These are phyloP conservation scores for Solanum paucissectum DNA, from an alignment of 257 asterid species.

Conservation along the genomic window DNA sequence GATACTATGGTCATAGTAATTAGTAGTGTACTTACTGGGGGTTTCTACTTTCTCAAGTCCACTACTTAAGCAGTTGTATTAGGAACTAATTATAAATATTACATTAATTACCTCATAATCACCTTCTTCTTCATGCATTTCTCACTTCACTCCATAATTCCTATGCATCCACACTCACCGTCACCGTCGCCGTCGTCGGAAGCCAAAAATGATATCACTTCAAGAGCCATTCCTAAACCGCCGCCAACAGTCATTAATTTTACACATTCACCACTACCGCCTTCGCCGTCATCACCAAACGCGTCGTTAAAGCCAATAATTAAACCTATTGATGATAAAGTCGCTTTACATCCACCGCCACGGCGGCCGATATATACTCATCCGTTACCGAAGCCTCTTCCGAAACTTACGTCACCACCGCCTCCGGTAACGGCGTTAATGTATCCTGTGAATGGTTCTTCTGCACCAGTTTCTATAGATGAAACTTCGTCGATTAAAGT, in stretches of 20 bases:
- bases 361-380: background rate
- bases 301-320: background rate
- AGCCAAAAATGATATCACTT: background rate
- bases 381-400: background rate
- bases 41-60: background rate
- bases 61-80: conserved; percentile 1
- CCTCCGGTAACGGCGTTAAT: background rate
- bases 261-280: background rate
- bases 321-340: background rate
- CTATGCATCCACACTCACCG: background rate
- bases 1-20: background rate
- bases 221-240: background rate
- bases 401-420: background rate
- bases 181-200: background rate
- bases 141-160: background rate
- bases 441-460: background rate
- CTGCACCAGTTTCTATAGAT: background rate
- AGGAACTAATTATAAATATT: background rate
- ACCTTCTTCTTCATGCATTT: background rate
- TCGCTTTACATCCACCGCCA: background rate
- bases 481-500: background rate
- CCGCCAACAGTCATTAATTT: background rate
- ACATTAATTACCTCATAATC: background rate
- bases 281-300: background rate
- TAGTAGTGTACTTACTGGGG: background rate